Conservation (phyloP, 345 rosid genomes). For the Nephelium lappaceum region DNA sequence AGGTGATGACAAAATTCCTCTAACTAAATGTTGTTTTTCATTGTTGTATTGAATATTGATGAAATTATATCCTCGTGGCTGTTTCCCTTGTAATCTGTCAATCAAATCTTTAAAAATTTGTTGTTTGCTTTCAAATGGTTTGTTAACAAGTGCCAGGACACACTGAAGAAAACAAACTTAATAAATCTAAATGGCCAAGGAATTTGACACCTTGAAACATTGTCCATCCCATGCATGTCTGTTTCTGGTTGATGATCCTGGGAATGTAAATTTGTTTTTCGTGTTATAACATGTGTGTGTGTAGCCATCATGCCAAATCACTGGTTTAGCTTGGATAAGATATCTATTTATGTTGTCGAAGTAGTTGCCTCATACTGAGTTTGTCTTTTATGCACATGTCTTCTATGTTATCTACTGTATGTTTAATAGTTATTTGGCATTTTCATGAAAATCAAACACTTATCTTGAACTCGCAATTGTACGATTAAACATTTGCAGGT, state of each 20-base stretch:
- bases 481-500: slow-evolving; percentile 49
- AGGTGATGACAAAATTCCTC: not conserved
- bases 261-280: not conserved
- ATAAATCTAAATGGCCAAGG: not conserved
- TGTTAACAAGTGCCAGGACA: not conserved
- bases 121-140: not conserved
- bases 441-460: not conserved
- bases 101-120: not conserved
- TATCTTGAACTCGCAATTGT: not conserved
- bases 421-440: not conserved
- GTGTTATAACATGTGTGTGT: not conserved
- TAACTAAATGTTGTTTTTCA: not conserved
- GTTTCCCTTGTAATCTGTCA: not conserved
- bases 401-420: not conserved
- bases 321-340: not conserved
- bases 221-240: not conserved
- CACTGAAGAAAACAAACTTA: not conserved
- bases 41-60: not conserved
- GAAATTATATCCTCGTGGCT: not conserved
- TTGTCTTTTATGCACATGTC: not conserved
- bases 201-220: not conserved
- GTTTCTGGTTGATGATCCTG: not conserved
- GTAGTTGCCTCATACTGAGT: not conserved
- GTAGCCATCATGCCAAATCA: not conserved
- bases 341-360: not conserved